phyloP scores from a whole-genome alignment of 345 rosid species.

The Dovyalis caffra region DNA sequence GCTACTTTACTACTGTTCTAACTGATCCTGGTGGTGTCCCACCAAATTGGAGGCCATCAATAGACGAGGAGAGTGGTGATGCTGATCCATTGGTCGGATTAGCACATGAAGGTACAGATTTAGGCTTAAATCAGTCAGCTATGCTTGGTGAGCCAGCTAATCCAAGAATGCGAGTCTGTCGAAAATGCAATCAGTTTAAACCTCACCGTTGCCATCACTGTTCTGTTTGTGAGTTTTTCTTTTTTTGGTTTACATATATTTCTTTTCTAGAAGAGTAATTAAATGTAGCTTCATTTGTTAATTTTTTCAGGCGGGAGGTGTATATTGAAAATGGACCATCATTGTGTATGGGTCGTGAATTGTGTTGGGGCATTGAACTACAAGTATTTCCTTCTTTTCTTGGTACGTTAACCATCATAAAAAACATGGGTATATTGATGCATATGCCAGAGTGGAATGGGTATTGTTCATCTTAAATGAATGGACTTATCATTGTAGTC shows the following conservation, averaged over 20 bases:
- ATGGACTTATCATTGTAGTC: background rate
- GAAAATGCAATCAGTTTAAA: conserved; percentile 64
- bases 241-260: background rate
- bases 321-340: conserved; percentile 38
- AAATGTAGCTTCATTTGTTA: conserved; percentile 26
- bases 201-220: conserved; percentile 84
- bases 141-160: conserved; percentile 29
- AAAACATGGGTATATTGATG: background rate
- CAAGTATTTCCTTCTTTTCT: conserved; percentile 34
- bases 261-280: background rate
- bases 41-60: conserved; percentile 54
- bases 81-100: conserved; percentile 33
- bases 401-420: conserved; percentile 15
- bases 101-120: conserved; percentile 12
- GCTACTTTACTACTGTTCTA: conserved; percentile 67
- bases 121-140: conserved; percentile 21
- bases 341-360: conserved; percentile 37
- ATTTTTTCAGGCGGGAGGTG: conserved; percentile 31
- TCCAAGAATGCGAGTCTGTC: conserved; percentile 52
- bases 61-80: conserved; percentile 62
- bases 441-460: background rate
- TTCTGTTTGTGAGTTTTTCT: conserved; percentile 65
- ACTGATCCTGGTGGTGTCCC: conserved; percentile 89
- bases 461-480: background rate
- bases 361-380: conserved; percentile 35